Conservation (phyloP, 352 stramenopile genomes). For the Phytopythium helicoides region DNA sequence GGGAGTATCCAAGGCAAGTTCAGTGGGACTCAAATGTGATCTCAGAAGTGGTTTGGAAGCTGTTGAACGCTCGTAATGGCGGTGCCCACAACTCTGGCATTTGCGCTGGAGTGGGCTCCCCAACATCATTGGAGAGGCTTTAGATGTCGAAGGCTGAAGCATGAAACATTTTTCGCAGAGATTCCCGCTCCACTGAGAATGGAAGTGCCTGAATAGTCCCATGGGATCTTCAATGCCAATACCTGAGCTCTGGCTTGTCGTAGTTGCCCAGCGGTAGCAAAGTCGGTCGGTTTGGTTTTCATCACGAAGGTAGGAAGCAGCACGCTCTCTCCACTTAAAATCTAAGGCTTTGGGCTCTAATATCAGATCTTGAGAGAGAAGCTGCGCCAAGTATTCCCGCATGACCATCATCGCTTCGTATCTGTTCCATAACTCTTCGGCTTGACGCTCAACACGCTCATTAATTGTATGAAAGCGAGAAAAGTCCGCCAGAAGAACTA, state of each 20-base stretch:
- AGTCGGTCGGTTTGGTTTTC: conserved; percentile 18
- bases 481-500: conserved; percentile 25
- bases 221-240: conserved; percentile 3
- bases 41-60: conserved; percentile 6
- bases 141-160: conserved; percentile 5
- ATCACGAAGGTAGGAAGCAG: conserved; percentile 16
- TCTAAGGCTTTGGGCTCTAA: conserved; percentile 5
- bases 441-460: conserved; percentile 22
- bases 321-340: conserved; percentile 18
- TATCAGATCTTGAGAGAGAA: conserved; percentile 31
- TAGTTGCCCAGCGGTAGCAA: neutral
- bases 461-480: conserved; percentile 31
- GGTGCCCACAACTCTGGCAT: conserved; percentile 32
- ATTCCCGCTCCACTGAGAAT: conserved; percentile 37
- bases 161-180: conserved; percentile 47
- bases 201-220: conserved; percentile 33
- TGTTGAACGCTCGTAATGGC: conserved; percentile 31
- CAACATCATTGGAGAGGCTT: neutral
- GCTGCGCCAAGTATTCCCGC: conserved; percentile 33
- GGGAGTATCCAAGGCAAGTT: neutral
- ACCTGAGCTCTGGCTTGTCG: neutral
- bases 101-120: neutral
- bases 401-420: conserved; percentile 33
- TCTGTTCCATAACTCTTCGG: conserved; percentile 14
- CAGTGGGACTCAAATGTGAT: neutral